phyloP scores from a whole-genome alignment of 805 yeast species.

The Saturnispora hagleri region DNA sequence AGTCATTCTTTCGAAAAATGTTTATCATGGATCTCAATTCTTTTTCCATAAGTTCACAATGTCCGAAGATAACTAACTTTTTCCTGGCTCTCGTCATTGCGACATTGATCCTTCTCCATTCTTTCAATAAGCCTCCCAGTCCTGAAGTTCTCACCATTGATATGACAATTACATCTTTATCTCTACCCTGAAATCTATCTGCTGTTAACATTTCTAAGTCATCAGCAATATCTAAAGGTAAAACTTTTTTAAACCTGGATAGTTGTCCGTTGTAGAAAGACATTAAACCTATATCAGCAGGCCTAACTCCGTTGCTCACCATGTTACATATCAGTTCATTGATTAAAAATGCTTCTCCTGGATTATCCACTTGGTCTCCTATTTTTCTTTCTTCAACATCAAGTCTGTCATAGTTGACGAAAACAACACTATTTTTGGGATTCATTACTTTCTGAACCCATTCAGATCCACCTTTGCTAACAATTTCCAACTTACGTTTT shows the following conservation, averaged over 20 bases:
- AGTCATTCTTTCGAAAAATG: constrained; percentile 44
- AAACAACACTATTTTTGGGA: constrained; percentile 54
- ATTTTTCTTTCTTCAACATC: constrained; percentile 39
- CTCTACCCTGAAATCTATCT: constrained; percentile 93
- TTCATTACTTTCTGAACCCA: constrained; percentile 34
- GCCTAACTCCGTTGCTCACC: constrained; percentile 48
- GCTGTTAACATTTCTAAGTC: constrained; percentile 81
- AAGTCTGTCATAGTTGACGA: constrained; percentile 67
- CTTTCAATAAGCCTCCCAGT: constrained; percentile 73
- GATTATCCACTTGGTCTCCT: constrained; percentile 67
- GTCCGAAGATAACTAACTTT: constrained; percentile 78
- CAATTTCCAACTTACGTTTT: constrained; percentile 31
- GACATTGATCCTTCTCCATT: constrained; percentile 90
- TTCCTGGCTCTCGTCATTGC: constrained; percentile 86
- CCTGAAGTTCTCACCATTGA: constrained; percentile 81
- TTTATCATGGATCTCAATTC: constrained; percentile 53
- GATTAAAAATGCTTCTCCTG: constrained; percentile 59
- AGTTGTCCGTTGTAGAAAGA: constrained; percentile 83
- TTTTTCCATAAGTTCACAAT: constrained; percentile 48
- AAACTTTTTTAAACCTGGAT: constrained; percentile 30
- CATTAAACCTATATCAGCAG: constrained; percentile 70
- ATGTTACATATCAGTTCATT: constrained; percentile 53
- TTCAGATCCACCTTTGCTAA: constrained; percentile 4
- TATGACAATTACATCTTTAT: constrained; percentile 82
- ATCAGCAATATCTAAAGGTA: constrained; percentile 8